Percentiles rank a stretch among this genome's conserved stretches.
Evolutionary conservation across 345 rosid species (phyloP).

Genomic region (Ceriops tagal): DNA sequence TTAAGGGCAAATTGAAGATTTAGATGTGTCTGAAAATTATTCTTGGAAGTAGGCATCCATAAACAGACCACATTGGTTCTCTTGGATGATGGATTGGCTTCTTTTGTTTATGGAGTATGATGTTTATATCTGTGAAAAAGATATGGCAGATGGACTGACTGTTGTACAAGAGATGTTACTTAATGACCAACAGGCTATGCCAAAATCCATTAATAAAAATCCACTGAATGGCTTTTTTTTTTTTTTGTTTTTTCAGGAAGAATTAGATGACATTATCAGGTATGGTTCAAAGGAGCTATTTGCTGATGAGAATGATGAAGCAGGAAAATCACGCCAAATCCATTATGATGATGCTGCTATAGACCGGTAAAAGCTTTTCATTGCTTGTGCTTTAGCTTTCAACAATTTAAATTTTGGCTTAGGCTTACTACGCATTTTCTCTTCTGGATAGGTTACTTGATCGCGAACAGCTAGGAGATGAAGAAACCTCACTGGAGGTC

Average conservation of each 20-base stretch:
- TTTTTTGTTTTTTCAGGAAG: slow-evolving; percentile 59
- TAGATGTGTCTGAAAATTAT: too few relatives aligned
- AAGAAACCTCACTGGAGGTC: slow-evolving; percentile 81
- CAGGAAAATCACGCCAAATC: slow-evolving; percentile 91
- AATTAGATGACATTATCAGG: slow-evolving; percentile 93
- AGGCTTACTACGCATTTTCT: slow-evolving; percentile 8
- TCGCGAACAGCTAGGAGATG: slow-evolving; percentile 73
- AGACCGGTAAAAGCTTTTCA: slow-evolving; percentile 55
- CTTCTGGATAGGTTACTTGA: slow-evolving; percentile 69
- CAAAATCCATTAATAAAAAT: slow-evolving; percentile 3
- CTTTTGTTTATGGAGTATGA: too few relatives aligned
- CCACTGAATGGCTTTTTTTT: slow-evolving; percentile 9
- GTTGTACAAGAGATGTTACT: background rate
- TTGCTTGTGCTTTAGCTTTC: slow-evolving; percentile 6
- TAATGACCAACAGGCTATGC: background rate
- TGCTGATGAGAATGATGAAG: slow-evolving; percentile 94
- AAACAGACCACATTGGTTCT: too few relatives aligned
- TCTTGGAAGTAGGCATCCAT: too few relatives aligned
- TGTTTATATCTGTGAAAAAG: too few relatives aligned
- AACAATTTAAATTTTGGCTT: background rate
- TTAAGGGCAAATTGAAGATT: background rate
- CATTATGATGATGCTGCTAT: slow-evolving; percentile 95
- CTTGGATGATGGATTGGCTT: too few relatives aligned
- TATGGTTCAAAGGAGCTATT: slow-evolving; percentile 98
- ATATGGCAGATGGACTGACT: too few relatives aligned